phyloP scores from a whole-genome alignment of 805 yeast genomes.

The Nakazawaea wickerhamii region DNA sequence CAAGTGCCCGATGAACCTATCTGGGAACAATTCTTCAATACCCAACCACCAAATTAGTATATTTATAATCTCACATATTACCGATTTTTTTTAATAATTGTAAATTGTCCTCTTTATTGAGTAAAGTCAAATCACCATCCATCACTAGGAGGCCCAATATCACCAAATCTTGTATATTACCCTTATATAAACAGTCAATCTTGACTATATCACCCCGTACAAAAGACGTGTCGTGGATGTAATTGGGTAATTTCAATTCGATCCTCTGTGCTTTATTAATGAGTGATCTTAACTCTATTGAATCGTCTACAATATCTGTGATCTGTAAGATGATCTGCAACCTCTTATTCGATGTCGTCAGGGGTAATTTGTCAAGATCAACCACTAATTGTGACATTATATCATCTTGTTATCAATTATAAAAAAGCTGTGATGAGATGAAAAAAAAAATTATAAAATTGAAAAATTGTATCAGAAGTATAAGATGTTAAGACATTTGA shows the following conservation, averaged over 20 bases:
- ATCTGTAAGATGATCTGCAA: slow-evolving; percentile 7
- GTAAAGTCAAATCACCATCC: slow-evolving; percentile 8
- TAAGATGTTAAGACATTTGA: slow-evolving; percentile 6
- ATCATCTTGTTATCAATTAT: neutral
- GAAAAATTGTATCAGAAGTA: neutral
- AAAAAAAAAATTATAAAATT: neutral
- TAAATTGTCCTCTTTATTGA: slow-evolving; percentile 6
- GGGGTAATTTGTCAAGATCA: neutral
- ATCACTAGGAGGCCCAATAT: neutral
- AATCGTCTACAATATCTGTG: neutral
- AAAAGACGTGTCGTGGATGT: neutral
- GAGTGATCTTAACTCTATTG: neutral
- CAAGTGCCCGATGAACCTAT: slow-evolving; percentile 61
- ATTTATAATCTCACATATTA: neutral
- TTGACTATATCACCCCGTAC: slow-evolving; percentile 12
- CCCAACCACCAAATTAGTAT: slow-evolving; percentile 17
- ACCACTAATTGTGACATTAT: slow-evolving; percentile 8
- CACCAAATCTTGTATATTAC: slow-evolving; percentile 7
- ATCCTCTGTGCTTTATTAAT: neutral
- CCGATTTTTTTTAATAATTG: slow-evolving; percentile 6
- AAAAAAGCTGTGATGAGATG: too few species aligned
- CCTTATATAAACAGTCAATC: slow-evolving; percentile 13
- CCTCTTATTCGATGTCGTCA: neutral
- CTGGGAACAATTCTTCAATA: slow-evolving; percentile 58
- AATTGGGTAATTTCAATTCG: neutral